These are phyloP conservation scores for Wickerhamia fluorescens DNA, from an alignment of 805 yeast genomes.

Conservation along the genomic window DNA sequence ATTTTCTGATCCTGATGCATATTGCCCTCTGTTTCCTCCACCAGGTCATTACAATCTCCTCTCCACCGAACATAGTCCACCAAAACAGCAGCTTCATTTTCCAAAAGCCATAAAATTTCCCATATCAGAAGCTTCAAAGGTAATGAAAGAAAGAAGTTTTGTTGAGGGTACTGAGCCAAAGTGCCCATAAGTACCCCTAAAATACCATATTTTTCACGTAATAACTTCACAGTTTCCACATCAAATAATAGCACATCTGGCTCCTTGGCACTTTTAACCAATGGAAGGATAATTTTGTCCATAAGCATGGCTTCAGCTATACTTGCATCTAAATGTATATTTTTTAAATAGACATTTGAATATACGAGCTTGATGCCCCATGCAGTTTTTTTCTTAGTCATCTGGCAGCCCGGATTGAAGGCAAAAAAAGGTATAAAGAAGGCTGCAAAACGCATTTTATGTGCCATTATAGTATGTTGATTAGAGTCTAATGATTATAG, in stretches of 20 bases:
- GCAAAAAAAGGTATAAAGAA: no score
- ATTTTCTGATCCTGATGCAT: constrained; percentile 1
- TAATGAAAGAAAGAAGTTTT: constrained; percentile 76
- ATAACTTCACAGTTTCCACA: constrained; percentile 41
- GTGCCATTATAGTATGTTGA: no score
- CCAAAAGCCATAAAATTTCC: constrained; percentile 64
- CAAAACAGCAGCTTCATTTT: constrained; percentile 33
- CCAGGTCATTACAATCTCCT: neutral
- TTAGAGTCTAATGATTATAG: no score
- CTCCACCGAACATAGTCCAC: constrained; percentile 30
- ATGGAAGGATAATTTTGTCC: constrained; percentile 15
- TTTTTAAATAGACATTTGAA: neutral
- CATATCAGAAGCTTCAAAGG: constrained; percentile 71
- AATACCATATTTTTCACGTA: constrained; percentile 54
- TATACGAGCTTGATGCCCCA: neutral
- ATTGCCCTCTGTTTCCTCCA: neutral
- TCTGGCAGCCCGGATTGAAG: no score
- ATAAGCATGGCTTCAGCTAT: neutral
- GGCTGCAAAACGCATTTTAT: no score
- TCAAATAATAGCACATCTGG: constrained; percentile 50
- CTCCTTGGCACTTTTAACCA: constrained; percentile 6
- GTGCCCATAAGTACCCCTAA: constrained; percentile 80
- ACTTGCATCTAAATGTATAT: neutral
- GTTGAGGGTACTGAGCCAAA: constrained; percentile 87
- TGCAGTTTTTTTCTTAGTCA: neutral